phyloP scores from a whole-genome alignment of 192 early-diverging fungal genomes.

The Phycomyces nitens region DNA sequence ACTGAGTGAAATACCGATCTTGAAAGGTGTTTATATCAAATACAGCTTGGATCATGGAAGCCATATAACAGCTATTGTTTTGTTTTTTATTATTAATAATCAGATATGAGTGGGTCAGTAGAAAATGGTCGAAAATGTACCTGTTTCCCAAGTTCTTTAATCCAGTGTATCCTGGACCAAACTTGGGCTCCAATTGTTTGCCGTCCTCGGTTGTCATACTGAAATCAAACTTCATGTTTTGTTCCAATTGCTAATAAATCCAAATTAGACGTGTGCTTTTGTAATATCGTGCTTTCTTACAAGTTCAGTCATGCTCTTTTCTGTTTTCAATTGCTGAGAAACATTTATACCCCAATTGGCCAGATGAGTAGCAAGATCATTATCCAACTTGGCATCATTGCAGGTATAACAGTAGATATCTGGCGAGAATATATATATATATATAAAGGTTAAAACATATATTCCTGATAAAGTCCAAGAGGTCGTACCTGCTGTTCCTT shows the following conservation, averaged over 20 bases:
- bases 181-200: constrained; percentile 73
- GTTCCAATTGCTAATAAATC: constrained; percentile 76
- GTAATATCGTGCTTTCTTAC: constrained; percentile 36
- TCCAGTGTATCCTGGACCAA: constrained; percentile 90
- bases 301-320: constrained; percentile 89
- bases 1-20: constrained; percentile 45
- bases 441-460: background rate
- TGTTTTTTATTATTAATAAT: too few relatives aligned
- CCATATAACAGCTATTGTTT: constrained; percentile 91
- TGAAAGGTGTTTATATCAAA: constrained; percentile 75
- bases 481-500: constrained; percentile 82
- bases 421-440: constrained; percentile 18
- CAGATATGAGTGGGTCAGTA: too few relatives aligned
- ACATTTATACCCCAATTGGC: constrained; percentile 89
- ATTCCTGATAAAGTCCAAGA: background rate
- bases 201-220: constrained; percentile 97
- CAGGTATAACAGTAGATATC: constrained; percentile 86
- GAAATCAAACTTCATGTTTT: constrained; percentile 96
- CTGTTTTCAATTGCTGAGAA: constrained; percentile 78
- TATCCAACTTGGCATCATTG: constrained; percentile 79
- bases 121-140: too few relatives aligned
- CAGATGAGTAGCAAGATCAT: constrained; percentile 74
- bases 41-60: constrained; percentile 88
- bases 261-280: background rate
- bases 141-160: constrained; percentile 94